phyloP scores from a whole-genome alignment of 2,329 filamentous ascomycete genomes.

The Nigrospora sphaerica region DNA sequence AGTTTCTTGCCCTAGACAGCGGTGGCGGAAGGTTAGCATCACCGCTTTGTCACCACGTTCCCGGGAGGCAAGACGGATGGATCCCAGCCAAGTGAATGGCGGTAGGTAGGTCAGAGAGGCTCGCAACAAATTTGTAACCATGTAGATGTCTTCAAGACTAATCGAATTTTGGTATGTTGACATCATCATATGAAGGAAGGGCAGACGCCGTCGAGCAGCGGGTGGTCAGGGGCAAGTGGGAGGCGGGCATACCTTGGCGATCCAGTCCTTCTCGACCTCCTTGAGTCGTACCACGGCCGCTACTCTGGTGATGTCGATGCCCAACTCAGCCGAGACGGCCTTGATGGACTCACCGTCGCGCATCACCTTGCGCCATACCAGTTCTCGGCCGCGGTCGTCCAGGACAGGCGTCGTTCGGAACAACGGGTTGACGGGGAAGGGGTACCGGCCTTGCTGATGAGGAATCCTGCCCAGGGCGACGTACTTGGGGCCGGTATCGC shows the following conservation, averaged over 20 bases:
- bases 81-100: too few species aligned
- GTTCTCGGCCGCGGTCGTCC: conserved; percentile 63
- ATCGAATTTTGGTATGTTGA: conserved; percentile 76
- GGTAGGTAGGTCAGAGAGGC: conserved; percentile 59
- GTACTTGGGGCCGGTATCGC: conserved; percentile 7
- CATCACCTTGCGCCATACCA: conserved; percentile 66
- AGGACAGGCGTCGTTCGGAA: conserved; percentile 70
- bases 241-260: conserved; percentile 57
- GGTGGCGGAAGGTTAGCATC: conserved; percentile 8
- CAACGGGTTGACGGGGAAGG: conserved; percentile 67
- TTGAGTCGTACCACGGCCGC: conserved; percentile 81
- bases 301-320: conserved; percentile 76
- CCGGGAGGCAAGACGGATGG: background rate
- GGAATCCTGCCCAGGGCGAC: too few species aligned
- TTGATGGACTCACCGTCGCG: conserved; percentile 62
- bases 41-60: conserved; percentile 3
- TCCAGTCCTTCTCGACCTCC: conserved; percentile 76
- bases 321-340: conserved; percentile 67
- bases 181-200: conserved; percentile 43
- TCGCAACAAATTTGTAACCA: conserved; percentile 79
- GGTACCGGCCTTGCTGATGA: conserved; percentile 19
- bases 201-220: conserved; percentile 1
- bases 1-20: conserved; percentile 62
- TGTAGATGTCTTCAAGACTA: conserved; percentile 98
- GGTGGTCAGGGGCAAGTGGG: background rate